Evolutionary conservation across 1,284 basidiomycete genomes (phyloP), one percentile per base, ranked within the genome.

Genomic region (Malassezia japonica): DNA sequence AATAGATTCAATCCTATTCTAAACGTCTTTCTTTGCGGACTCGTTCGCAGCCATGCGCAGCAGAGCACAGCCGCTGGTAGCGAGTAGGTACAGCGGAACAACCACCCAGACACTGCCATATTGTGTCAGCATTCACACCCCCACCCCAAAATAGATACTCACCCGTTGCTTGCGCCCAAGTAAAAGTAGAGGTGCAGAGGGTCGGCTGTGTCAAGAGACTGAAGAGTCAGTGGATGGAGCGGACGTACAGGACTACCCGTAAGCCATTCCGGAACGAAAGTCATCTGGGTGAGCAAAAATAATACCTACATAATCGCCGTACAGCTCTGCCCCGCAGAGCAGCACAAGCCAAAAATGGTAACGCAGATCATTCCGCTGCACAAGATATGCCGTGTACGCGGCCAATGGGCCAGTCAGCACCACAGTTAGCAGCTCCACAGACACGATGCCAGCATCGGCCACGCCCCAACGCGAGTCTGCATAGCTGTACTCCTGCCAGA

Each of bases 201-300:
- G 25, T 46, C 24, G 2, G 23, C 21, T 16, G 33, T 41, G 25
- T 27, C 36, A 2, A 59, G 23, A 42, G 55, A 23, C 43, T 32
- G 25, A 39, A 5, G 33, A 25, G 42, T 39, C 33, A 43, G 27
- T 27, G 10, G 29, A 29, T 16, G 6, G 18, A 21, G 9, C 38
- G 33, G 9, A 33, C 33, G 36, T 35, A 49, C 43, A 23, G 21
- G 28, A 28, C 48, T 56, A 3, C 61, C 59, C 5, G 55, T 50
- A 21, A 69, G 45, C 65, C 65, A 67, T 41, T 69, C 68, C 4
- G 66, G 64, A 3, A 60, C 55, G 42, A 69, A 70, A n/a, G 67
- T 70, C 65, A 67, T 69, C 59, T 48, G 37, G 37, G 38, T 48
- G 10, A 48, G 47, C n/a, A 12, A 12, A 2, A 33, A 16, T 15